These are phyloP conservation scores for Skeletonema menzelii DNA, from an alignment of 108 stramenopile species.

Conservation along the genomic window DNA sequence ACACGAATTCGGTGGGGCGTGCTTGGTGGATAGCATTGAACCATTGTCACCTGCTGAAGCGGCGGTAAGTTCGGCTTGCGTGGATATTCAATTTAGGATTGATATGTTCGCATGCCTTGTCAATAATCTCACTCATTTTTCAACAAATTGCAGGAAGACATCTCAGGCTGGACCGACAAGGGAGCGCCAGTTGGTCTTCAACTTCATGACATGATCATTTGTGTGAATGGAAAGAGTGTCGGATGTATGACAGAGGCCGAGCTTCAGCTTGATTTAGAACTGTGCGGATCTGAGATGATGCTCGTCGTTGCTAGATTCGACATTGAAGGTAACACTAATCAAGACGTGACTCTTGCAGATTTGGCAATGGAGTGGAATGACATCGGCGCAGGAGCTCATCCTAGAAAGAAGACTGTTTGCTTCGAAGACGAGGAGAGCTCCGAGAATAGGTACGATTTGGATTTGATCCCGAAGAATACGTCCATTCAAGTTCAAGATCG, in stretches of 20 bases:
- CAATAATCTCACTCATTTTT: not conserved
- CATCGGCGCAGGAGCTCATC: constrained; percentile 33
- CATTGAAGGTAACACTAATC: constrained; percentile 1
- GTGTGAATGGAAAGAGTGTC: constrained; percentile 67
- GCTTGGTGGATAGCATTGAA: constrained; percentile 66
- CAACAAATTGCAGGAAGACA: constrained; percentile 16
- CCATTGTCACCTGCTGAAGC: constrained; percentile 63
- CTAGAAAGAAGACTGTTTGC: constrained; percentile 20
- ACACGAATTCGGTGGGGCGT: constrained; percentile 83
- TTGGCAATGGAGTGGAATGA: constrained; percentile 52
- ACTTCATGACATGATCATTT: constrained; percentile 74
- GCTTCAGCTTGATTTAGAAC: constrained; percentile 64
- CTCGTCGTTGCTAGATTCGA: constrained; percentile 46
- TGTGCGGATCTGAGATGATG: constrained; percentile 41
- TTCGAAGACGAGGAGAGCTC: constrained; percentile 16
- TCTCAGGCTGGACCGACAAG: constrained; percentile 26
- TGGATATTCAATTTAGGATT: not conserved
- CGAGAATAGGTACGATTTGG: not conserved
- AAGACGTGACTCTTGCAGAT: constrained; percentile 13
- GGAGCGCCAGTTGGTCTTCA: constrained; percentile 25
- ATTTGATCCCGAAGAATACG: constrained; percentile 4
- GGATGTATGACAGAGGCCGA: constrained; percentile 68
- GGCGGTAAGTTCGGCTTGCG: constrained; percentile 54
- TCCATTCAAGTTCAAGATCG: not conserved
- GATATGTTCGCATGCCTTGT: not conserved